A percentile compares a stretch with the other conserved stretches of the same genome.
Evolutionary conservation across 2,329 filamentous ascomycete genomes (phyloP).

Genomic region (Penicillium sp.): DNA sequence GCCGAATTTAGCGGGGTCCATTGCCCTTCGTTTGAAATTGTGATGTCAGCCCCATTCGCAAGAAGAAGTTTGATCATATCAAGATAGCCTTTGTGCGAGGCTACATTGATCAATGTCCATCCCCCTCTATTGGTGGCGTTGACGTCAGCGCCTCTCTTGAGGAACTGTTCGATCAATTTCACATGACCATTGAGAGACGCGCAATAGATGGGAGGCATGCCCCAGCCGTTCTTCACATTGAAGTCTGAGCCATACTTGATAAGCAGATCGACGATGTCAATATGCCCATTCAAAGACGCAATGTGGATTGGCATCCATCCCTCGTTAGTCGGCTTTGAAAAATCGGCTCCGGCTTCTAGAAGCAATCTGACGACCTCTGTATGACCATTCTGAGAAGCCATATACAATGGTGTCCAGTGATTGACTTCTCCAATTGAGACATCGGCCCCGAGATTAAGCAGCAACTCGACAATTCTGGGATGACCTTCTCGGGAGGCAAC

Average conservation of each 20-base stretch:
- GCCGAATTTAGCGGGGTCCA: constrained; percentile 1
- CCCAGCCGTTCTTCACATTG: neutral
- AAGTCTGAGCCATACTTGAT: constrained; percentile 2
- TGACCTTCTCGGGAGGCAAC: neutral
- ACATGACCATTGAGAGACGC: neutral
- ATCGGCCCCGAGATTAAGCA: constrained; percentile 1
- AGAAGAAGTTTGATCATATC: neutral
- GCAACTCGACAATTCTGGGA: neutral
- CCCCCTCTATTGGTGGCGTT: constrained; percentile 2
- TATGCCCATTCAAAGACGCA: constrained; percentile 3
- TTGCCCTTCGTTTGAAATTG: neutral
- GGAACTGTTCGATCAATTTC: constrained; percentile 5
- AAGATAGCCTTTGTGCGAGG: neutral
- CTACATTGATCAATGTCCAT: constrained; percentile 6
- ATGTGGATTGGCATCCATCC: constrained; percentile 11
- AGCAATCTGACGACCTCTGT: constrained; percentile 6
- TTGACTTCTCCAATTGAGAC: neutral
- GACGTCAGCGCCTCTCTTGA: constrained; percentile 10
- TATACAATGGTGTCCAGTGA: neutral
- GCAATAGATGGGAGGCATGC: neutral
- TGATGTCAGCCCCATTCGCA: constrained; percentile 4
- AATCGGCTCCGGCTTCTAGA: constrained; percentile 10
- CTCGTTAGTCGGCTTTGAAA: constrained; percentile 1
- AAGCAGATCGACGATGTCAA: constrained; percentile 5
- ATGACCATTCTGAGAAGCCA: constrained; percentile 3